Conservation (phyloP, 805 yeast genomes). For the Hanseniaspora hatyaiensis region DNA sequence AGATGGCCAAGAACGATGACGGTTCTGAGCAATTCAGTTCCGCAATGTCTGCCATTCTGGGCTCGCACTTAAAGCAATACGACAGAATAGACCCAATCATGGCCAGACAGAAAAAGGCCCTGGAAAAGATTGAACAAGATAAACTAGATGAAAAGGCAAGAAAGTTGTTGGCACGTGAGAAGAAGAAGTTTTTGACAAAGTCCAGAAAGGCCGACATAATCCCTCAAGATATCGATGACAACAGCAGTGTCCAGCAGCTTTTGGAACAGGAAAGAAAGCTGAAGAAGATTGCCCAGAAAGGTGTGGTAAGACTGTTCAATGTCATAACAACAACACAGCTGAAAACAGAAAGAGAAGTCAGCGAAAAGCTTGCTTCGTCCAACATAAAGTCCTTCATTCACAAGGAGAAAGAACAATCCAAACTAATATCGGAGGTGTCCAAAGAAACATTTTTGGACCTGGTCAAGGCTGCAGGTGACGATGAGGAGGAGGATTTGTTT, state of each 20-base stretch:
- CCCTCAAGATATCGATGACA: constrained; percentile 35
- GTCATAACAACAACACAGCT: constrained; percentile 73
- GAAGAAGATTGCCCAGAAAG: constrained; percentile 75
- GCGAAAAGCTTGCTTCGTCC: constrained; percentile 33
- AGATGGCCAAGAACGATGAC: constrained; percentile 45
- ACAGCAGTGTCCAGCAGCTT: constrained; percentile 35
- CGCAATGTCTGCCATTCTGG: constrained; percentile 74
- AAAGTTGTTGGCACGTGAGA: constrained; percentile 56
- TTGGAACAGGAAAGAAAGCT: constrained; percentile 58
- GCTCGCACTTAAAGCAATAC: constrained; percentile 78
- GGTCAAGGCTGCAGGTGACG: constrained; percentile 64
- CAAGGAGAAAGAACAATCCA: constrained; percentile 39
- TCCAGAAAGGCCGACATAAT: constrained; percentile 57
- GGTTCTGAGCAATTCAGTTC: constrained; percentile 68
- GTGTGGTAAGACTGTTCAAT: constrained; percentile 74
- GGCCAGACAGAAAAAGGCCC: constrained; percentile 63
- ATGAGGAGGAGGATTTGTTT: constrained; percentile 15
- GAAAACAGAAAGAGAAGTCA: constrained; percentile 41
- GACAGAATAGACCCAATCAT: constrained; percentile 82
- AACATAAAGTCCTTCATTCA: constrained; percentile 24
- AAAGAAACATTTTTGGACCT: constrained; percentile 83
- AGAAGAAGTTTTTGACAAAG: constrained; percentile 52
- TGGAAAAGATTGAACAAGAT: constrained; percentile 65
- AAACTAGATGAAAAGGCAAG: constrained; percentile 77
- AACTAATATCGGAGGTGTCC: constrained; percentile 62